Evolutionary conservation across 495 filamentous ascomycete genomes (phyloP), one percentile per base, ranked within the genome.

Genomic region (Podospora bellae-mahoneyi): DNA sequence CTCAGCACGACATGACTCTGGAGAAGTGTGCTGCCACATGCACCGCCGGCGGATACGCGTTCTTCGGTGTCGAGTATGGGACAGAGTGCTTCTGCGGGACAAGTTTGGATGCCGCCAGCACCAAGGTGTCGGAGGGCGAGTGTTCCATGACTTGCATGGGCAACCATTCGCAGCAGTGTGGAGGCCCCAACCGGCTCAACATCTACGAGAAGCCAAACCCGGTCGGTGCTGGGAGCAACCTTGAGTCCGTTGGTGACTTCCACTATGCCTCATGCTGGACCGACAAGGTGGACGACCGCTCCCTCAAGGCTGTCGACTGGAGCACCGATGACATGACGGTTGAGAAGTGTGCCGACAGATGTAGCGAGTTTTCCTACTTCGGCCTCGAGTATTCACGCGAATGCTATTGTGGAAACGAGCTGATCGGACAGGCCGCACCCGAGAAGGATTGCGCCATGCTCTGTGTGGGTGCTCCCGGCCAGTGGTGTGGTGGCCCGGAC

Each of bases 261-360:
- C 44, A 23, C 18, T 76, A 65, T 59, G 60, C 68, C 19, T 78
- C 78, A 6, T 82, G 79, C 71, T 81, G 71, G 63, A 79, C 70
- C 44, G 79, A 82, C 67, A 70, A 67, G 7, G 67, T 66, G 27
- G 68, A 64, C 13, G 59, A 62, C 28, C 73, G 72, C 32, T 71
- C 73, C 19, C 75, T 77, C 10, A 67, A 61, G 23, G 65, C 67
- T 19, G 65, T 53, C 18, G 56, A 44, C 3, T 71, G 63, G 3
- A 63, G 48, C 55, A 65, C 18, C 60, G 71, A 66, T 4, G 69
- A 67, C 20, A 77, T 81, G 75, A 77, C 75, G 7, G 30, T 79
- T 3, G 71, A 80, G 69, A 60, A 62, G 18, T 80, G 78, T 66
- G 74, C 73, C 44, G 66, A 61, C 1, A 74, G 66, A 66, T 81